A percentile compares a stretch with the other conserved stretches of the same genome.
Evolutionary conservation across 202 grass and related monocot species (phyloP).

Genomic region (Zizania palustris): DNA sequence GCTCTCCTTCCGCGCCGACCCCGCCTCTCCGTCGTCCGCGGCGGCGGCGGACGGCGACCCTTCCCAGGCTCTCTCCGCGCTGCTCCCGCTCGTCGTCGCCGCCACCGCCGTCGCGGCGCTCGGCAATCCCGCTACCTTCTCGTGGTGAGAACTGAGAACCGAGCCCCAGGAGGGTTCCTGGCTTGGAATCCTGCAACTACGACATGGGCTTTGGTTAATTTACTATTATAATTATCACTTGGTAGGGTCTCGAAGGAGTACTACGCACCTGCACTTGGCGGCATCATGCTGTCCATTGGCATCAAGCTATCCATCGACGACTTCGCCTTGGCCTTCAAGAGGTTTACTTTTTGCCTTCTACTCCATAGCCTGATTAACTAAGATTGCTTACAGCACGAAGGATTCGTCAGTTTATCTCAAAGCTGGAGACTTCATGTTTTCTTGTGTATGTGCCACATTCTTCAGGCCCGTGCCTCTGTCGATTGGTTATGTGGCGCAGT

Average conservation of each 20-base stretch:
- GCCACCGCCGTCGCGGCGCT: slow-evolving; percentile 76
- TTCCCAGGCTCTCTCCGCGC: slow-evolving; percentile 61
- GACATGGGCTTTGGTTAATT: slow-evolving; percentile 23
- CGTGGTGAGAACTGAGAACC: slow-evolving; percentile 50
- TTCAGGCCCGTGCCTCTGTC: slow-evolving; percentile 75
- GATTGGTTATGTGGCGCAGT: slow-evolving; percentile 76
- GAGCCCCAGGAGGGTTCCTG: slow-evolving; percentile 25
- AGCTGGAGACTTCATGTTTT: slow-evolving; percentile 10
- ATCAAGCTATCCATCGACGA: slow-evolving; percentile 85
- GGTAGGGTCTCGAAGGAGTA: slow-evolving; percentile 89
- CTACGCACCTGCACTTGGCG: slow-evolving; percentile 82
- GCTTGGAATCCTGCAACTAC: slow-evolving; percentile 16
- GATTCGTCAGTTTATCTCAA: neutral
- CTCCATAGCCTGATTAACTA: neutral
- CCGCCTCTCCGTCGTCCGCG: slow-evolving; percentile 23
- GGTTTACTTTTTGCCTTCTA: slow-evolving; percentile 37
- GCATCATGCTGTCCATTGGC: slow-evolving; percentile 95
- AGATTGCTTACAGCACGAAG: neutral
- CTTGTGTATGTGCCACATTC: slow-evolving; percentile 17
- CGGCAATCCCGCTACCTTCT: slow-evolving; percentile 68
- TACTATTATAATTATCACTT: neutral
- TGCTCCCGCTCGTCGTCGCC: slow-evolving; percentile 76
- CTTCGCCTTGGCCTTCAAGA: slow-evolving; percentile 80
- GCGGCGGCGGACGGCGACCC: slow-evolving; percentile 44
- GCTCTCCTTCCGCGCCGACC: slow-evolving; percentile 55